These are phyloP conservation scores for Debaryomyces sp. DNA, from an alignment of 1,139 yeast species.

Conservation along the genomic window DNA sequence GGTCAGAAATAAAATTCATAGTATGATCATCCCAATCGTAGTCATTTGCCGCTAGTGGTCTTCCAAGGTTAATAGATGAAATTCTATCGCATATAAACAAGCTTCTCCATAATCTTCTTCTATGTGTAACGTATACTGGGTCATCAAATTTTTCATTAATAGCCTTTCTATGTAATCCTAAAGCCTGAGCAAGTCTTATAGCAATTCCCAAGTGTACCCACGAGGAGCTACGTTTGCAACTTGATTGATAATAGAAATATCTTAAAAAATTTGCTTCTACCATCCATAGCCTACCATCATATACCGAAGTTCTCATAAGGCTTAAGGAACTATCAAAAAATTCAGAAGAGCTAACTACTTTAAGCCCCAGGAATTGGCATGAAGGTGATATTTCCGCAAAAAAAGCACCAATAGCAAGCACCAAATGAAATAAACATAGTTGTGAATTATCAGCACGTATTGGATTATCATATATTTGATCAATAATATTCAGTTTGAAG, in stretches of 20 bases:
- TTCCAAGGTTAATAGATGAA: slow-evolving; percentile 40
- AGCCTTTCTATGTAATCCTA: slow-evolving; percentile 27
- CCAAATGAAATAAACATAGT: slow-evolving; percentile 39
- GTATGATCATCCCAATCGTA: not conserved
- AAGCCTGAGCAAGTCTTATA: slow-evolving; percentile 11
- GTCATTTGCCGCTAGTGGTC: slow-evolving; percentile 23
- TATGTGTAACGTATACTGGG: slow-evolving; percentile 16
- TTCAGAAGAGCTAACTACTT: slow-evolving; percentile 1
- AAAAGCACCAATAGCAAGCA: slow-evolving; percentile 44
- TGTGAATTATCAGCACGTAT: slow-evolving; percentile 17
- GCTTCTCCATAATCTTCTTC: slow-evolving; percentile 42
- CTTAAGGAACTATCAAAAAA: slow-evolving; percentile 37
- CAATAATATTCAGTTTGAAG: slow-evolving; percentile 25
- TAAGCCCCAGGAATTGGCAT: not conserved
- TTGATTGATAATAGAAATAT: slow-evolving; percentile 40
- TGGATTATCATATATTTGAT: slow-evolving; percentile 31
- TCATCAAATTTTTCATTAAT: slow-evolving; percentile 22
- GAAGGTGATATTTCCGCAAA: slow-evolving; percentile 16
- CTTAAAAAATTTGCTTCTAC: slow-evolving; percentile 43
- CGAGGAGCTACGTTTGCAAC: slow-evolving; percentile 40
- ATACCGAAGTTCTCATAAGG: slow-evolving; percentile 28
- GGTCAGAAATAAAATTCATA: not conserved
- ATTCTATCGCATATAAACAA: slow-evolving; percentile 43
- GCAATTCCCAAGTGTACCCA: slow-evolving; percentile 38
- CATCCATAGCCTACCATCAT: slow-evolving; percentile 45